Base-by-base conservation (phyloP, 306 rosid genomes). In the Inga laurina region DNA sequence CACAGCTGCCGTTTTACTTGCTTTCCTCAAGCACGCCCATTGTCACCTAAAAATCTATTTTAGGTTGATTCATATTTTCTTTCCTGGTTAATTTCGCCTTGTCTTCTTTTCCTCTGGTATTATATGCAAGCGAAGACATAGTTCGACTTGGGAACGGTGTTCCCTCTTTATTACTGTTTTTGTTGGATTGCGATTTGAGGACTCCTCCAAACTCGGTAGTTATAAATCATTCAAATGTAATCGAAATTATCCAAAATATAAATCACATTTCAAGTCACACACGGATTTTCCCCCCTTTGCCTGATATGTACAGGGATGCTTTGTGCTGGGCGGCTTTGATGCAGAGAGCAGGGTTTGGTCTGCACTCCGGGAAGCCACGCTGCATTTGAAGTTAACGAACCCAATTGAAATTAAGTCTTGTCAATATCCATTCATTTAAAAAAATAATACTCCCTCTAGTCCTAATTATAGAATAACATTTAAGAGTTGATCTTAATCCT, bases 21-120 rank as follows among this genome's bases (percentile, higher is more conserved):
- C 64, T 78, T 78, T 72, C 65, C 81, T 65, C 74, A 71, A 71
- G 75, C 48, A 64, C 21, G 11, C 35, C 13, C 49, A 11, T 46
- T 10, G 19, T 34, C 15, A 13, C 54, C 39, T n/a, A 8, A 45
- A 32, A 19, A 18, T 32, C 37, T 49, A 59, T 46, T 46, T 45
- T 75, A 6, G 68, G 51, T n/a, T n/a, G 19, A 64, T 64, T 64
- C 1, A 57, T 57, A 14, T 11, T 27, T 64, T 64, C 70, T 64
- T 27, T 65, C 19, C 10, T 2, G 11, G 1, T 32, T 65, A 32
- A 5, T 32, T 65, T 34, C 18, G 18, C 18, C 37, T 24, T 62
- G 18, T 24, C 13, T 62, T 4, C 24, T 62, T 24, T 11, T 24
- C 18, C 8, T 11, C 37, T 22, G 66, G 34, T 22, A 56, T 56